phyloP scores from a whole-genome alignment of 2,329 filamentous ascomycete genomes.

The Epicoccum sorghinum region DNA sequence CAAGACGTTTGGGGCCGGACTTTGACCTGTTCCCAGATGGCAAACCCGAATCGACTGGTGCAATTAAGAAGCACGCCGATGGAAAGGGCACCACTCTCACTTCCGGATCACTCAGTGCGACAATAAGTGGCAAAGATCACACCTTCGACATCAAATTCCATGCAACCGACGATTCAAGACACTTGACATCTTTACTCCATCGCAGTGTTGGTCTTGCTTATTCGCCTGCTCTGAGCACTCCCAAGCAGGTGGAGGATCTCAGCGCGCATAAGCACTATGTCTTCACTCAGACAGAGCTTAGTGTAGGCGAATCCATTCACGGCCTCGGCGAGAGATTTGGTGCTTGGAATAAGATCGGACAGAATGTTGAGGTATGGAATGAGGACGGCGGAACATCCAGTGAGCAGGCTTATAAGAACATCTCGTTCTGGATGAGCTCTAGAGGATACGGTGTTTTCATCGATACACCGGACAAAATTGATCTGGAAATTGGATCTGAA shows the following conservation, averaged over 20 bases:
- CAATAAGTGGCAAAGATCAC: slow-evolving; percentile 56
- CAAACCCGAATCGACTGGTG: slow-evolving; percentile 47
- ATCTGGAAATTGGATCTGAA: slow-evolving; percentile 76
- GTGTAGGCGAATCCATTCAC: slow-evolving; percentile 69
- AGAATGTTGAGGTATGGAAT: slow-evolving; percentile 69
- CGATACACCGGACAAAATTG: slow-evolving; percentile 71
- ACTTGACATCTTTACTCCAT: slow-evolving; percentile 61
- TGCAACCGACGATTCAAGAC: slow-evolving; percentile 55
- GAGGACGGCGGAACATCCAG: slow-evolving; percentile 68
- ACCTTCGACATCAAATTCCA: slow-evolving; percentile 64
- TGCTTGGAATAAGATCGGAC: slow-evolving; percentile 76
- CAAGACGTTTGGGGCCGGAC: slow-evolving; percentile 58
- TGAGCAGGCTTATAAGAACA: slow-evolving; percentile 75
- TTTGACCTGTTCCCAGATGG: slow-evolving; percentile 65
- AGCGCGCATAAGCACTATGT: slow-evolving; percentile 51
- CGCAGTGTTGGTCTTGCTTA: slow-evolving; percentile 66
- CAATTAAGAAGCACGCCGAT: slow-evolving; percentile 49
- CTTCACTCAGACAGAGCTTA: slow-evolving; percentile 54
- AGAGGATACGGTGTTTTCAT: slow-evolving; percentile 80
- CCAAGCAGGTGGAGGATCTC: slow-evolving; percentile 62
- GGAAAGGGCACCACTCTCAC: slow-evolving; percentile 56
- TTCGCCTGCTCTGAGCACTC: slow-evolving; percentile 59
- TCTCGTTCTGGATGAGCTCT: slow-evolving; percentile 72
- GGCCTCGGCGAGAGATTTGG: slow-evolving; percentile 79
- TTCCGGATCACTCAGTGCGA: slow-evolving; percentile 61